Conservation (phyloP, 2,329 filamentous ascomycete species). For the Cladobotryum protrusum region DNA sequence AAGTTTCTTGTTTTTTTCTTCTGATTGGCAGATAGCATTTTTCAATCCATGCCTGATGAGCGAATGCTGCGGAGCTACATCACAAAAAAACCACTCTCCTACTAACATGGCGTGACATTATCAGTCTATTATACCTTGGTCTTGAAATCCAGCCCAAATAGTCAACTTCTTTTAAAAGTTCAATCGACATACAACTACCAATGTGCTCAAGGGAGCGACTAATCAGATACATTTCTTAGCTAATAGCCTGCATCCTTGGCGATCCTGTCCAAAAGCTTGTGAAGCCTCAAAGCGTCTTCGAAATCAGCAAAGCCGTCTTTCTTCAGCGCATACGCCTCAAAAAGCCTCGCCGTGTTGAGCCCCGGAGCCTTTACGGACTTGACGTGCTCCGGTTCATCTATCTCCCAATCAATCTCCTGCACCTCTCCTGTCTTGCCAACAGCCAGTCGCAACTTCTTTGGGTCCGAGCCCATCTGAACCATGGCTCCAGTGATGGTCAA, state of each 20-base stretch:
- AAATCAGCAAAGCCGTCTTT: conserved; percentile 4
- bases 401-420: conserved; percentile 14
- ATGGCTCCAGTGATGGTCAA: conserved; percentile 23
- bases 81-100: too few species aligned
- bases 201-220: too few species aligned
- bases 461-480: conserved; percentile 22
- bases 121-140: too few species aligned
- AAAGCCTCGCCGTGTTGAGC: conserved; percentile 7
- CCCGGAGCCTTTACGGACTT: conserved; percentile 61
- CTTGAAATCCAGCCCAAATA: too few species aligned
- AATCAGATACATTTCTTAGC: background rate
- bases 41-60: background rate
- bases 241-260: conserved; percentile 1
- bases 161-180: too few species aligned
- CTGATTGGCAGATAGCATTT: too few species aligned
- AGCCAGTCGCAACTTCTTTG: background rate
- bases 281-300: conserved; percentile 8
- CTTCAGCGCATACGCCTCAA: conserved; percentile 7
- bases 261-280: conserved; percentile 12
- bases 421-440: conserved; percentile 22
- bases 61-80: too few species aligned
- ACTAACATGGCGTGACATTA: too few species aligned
- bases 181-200: too few species aligned
- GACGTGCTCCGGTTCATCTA: conserved; percentile 69
- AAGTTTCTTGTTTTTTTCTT: background rate